Conservation (phyloP, 495 filamentous ascomycete species). For the Apodospora peruviana region DNA sequence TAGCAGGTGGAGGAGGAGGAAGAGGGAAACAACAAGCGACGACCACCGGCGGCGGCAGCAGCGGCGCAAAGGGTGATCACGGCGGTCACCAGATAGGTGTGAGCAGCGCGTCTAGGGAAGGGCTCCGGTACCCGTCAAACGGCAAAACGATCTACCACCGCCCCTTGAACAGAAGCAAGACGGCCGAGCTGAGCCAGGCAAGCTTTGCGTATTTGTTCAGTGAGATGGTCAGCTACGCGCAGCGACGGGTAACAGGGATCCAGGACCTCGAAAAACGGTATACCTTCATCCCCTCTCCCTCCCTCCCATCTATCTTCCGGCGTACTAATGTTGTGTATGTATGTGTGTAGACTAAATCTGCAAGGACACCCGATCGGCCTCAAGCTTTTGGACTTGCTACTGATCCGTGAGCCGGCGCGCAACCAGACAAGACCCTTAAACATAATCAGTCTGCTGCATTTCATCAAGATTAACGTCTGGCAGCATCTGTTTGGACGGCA, state of each 20-base stretch:
- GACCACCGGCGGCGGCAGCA: constrained; percentile 6
- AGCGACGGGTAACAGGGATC: constrained; percentile 82
- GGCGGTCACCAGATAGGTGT: neutral
- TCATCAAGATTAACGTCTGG: constrained; percentile 88
- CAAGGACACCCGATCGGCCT: constrained; percentile 95
- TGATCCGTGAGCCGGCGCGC: constrained; percentile 66
- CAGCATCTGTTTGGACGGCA: constrained; percentile 83
- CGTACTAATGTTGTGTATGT: too few species aligned
- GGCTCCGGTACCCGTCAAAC: constrained; percentile 89
- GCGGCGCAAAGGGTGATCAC: constrained; percentile 9
- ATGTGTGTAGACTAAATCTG: constrained; percentile 76
- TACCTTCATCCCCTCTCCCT: constrained; percentile 11
- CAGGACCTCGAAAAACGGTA: constrained; percentile 90
- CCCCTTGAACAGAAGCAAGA: constrained; percentile 81
- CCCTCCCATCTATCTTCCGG: neutral
- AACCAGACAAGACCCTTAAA: constrained; percentile 73
- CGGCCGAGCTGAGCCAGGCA: constrained; percentile 80
- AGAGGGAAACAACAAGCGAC: neutral
- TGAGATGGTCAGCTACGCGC: constrained; percentile 96
- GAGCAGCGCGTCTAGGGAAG: constrained; percentile 18
- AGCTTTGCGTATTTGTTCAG: constrained; percentile 94
- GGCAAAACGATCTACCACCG: constrained; percentile 98
- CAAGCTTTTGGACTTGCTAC: constrained; percentile 89
- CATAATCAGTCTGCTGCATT: constrained; percentile 87
- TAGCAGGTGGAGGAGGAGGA: neutral